Evolutionary conservation across 352 stramenopile species (phyloP).

Genomic region (Phytophthora hibernalis): DNA sequence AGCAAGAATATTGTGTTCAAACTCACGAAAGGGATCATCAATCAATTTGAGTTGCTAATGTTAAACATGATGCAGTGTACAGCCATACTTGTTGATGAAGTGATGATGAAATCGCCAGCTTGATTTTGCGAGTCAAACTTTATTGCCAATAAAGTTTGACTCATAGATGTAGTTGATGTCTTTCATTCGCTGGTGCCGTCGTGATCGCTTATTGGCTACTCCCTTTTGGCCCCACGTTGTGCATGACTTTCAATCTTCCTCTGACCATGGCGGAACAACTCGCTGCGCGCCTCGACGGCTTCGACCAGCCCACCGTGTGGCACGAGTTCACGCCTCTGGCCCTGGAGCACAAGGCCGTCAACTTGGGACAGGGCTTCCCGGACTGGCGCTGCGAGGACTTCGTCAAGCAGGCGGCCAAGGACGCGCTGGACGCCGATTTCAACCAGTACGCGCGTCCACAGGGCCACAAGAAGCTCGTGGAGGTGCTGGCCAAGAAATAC

Average conservation of each 20-base stretch:
- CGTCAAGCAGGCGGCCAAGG: conserved; percentile 93
- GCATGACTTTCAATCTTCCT: conserved; percentile 22
- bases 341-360: conserved; percentile 89
- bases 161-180: no score
- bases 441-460: conserved; percentile 95
- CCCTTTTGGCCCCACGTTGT: conserved; percentile 16
- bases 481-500: conserved; percentile 93
- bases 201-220: conserved; percentile 22
- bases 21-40: neutral
- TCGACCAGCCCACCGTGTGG: conserved; percentile 85
- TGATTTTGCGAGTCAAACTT: no score
- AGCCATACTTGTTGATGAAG: no score
- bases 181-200: neutral
- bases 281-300: conserved; percentile 66
- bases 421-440: conserved; percentile 92
- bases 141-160: no score
- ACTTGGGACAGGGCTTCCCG: conserved; percentile 94
- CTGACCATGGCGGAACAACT: conserved; percentile 65
- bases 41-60: no score
- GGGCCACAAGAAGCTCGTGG: conserved; percentile 84
- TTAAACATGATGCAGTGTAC: no score
- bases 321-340: conserved; percentile 92
- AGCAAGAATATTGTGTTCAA: neutral
- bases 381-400: conserved; percentile 96
- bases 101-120: no score